Conservation (phyloP, 192 early-diverging fungal species). For the Spizellomyces sp. region DNA sequence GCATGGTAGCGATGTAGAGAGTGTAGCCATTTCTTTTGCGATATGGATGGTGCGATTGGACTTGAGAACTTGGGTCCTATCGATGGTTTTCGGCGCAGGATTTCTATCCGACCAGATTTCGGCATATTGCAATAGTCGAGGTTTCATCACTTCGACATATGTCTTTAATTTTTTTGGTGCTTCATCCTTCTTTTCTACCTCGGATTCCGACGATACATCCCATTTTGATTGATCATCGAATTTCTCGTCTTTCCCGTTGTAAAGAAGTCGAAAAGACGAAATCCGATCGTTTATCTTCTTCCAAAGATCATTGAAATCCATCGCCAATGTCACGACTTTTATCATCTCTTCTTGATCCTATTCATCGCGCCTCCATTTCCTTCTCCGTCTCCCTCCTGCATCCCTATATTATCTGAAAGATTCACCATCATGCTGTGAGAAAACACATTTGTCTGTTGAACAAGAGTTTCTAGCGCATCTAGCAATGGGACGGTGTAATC, state of each 20-base stretch:
- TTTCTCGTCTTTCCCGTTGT: neutral
- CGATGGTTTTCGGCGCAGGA: neutral
- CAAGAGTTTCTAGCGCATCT: neutral
- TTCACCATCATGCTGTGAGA: neutral
- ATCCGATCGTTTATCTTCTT: slow-evolving; percentile 12
- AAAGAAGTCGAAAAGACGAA: neutral
- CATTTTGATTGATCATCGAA: neutral
- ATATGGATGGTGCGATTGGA: slow-evolving; percentile 5
- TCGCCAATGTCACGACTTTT: neutral
- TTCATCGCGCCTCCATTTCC: neutral
- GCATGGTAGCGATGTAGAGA: slow-evolving; percentile 23
- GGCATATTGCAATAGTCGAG: neutral
- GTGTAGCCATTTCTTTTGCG: slow-evolving; percentile 22
- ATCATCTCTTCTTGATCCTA: neutral
- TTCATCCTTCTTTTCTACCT: neutral
- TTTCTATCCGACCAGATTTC: neutral
- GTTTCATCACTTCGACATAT: neutral
- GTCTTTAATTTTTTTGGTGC: neutral
- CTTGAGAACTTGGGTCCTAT: neutral
- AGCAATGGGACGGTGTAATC: slow-evolving; percentile 1
- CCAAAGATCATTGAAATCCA: neutral
- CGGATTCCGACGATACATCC: neutral
- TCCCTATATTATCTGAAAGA: neutral
- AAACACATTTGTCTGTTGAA: neutral
- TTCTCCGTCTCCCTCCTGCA: neutral